Evolutionary conservation across 768 basidiomycete species (phyloP), one percentile per base, ranked within the genome.

Genomic region (Sarcodon sp.): DNA sequence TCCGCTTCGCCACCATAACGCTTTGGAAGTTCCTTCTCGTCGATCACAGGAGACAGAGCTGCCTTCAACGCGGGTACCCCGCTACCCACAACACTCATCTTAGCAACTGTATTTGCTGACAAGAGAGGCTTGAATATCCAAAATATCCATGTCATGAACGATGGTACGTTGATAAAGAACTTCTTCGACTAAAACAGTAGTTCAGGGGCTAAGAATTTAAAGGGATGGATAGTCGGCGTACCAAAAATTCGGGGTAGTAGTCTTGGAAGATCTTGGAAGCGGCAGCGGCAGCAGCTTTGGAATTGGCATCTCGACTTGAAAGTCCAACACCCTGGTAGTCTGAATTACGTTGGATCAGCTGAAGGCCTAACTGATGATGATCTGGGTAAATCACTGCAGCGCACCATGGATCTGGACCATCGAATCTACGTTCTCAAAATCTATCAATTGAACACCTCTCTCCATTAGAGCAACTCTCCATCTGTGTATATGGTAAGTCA

Each of bases 161-260:
- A 73, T 0, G 87, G 87, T 10, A 90, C 85, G 55, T 86, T 87
- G 57, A 90, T 70, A 57, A 90, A 89, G 66, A 80, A 85, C 60
- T 89, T 89, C 59, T 72, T 73, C 56, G 75, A 71, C 82, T 84
- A 52, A 16, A 34, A 27, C 18, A 15, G 31, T 15, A 16, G 13
- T 43, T 16, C n/a, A 16, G 6, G n/a, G 9, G 33, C 44, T 21
- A 18, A 44, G 16, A 47, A 33, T 27, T 37, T 21, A 7, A 35
- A n/a, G 10, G 21, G 43, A n/a, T 9, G 47, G 31, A 6, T 31
- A 33, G 21, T 33, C 2, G 27, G 64, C 73, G 46, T 38, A 83
- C 84, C 47, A 90, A 65, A 50, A 88, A 70, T 60, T 90, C 87
- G 0, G 87, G 87, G 57, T 90, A 89, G 60, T 89, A 77, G 51